These are phyloP conservation scores for Posidonia australis DNA, from an alignment of 106 monocot genomes.

Conservation along the genomic window DNA sequence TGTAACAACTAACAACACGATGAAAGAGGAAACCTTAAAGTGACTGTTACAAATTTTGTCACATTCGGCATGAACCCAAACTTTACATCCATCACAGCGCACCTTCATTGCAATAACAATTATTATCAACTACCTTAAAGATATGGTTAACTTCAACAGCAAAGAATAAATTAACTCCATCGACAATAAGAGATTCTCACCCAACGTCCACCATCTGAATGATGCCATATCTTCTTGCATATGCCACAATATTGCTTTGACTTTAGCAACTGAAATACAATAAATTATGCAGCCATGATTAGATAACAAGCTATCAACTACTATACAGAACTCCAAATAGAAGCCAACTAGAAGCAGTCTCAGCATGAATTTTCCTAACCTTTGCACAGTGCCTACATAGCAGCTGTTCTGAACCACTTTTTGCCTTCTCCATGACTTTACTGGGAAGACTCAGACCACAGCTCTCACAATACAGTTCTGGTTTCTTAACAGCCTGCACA, in stretches of 20 bases:
- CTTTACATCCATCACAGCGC: slow-evolving; percentile 84
- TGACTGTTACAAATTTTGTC: slow-evolving; percentile 42
- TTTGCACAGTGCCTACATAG: slow-evolving; percentile 67
- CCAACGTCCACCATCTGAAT: slow-evolving; percentile 82
- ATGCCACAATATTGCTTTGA: slow-evolving; percentile 75
- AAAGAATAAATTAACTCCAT: not conserved
- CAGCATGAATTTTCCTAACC: slow-evolving; percentile 16
- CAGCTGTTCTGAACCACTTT: slow-evolving; percentile 33
- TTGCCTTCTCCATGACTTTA: slow-evolving; percentile 49
- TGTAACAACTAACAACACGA: too few relatives aligned
- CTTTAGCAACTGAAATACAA: slow-evolving; percentile 7
- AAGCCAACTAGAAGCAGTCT: not conserved
- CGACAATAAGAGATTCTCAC: slow-evolving; percentile 28
- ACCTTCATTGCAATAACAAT: slow-evolving; percentile 29
- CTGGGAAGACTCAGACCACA: slow-evolving; percentile 44
- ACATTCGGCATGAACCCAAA: slow-evolving; percentile 96
- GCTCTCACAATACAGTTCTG: slow-evolving; percentile 46
- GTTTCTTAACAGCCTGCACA: slow-evolving; percentile 29
- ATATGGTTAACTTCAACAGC: not conserved
- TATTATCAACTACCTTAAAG: not conserved
- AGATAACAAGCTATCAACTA: not conserved
- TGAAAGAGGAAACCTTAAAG: slow-evolving; percentile 38
- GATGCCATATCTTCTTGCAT: slow-evolving; percentile 95
- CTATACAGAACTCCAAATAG: not conserved
- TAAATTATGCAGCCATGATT: not conserved